These are phyloP conservation scores for Aspergillus puulaauensis DNA, from an alignment of 2,329 filamentous ascomycete genomes.

Conservation along the genomic window DNA sequence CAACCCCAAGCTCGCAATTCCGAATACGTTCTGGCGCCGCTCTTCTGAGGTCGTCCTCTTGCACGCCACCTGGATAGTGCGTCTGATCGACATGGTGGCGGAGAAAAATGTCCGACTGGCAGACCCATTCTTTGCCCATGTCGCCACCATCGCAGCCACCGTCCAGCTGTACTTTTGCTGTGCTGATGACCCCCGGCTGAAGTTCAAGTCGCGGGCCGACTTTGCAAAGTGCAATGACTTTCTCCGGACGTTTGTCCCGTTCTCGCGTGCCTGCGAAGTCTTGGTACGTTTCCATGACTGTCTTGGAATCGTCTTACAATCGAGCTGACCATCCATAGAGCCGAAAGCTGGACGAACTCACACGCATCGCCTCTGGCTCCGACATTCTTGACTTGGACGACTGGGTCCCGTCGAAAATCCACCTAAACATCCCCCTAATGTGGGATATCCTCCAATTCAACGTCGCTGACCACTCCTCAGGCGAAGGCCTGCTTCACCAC, in stretches of 20 bases:
- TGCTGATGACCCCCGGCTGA: constrained; percentile 49
- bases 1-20: constrained; percentile 53
- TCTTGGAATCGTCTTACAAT: background rate
- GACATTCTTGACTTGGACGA: constrained; percentile 49
- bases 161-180: constrained; percentile 57
- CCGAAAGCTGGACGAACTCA: constrained; percentile 50
- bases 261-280: constrained; percentile 47
- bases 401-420: constrained; percentile 55
- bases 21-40: constrained; percentile 55
- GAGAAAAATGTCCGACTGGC: constrained; percentile 51
- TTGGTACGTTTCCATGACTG: constrained; percentile 37
- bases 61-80: constrained; percentile 55
- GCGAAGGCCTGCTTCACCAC: constrained; percentile 43
- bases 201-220: constrained; percentile 54
- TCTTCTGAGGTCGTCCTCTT: constrained; percentile 53
- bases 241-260: constrained; percentile 49
- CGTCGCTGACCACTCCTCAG: constrained; percentile 30
- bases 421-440: constrained; percentile 54
- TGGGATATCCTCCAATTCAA: constrained; percentile 55
- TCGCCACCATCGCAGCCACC: constrained; percentile 53
- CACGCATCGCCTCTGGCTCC: constrained; percentile 50
- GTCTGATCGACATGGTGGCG: constrained; percentile 55
- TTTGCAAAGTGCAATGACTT: constrained; percentile 54
- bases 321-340: constrained; percentile 37
- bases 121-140: constrained; percentile 55